Evolutionary conservation across 768 basidiomycete genomes (phyloP).

Genomic region (Scleroderma bovista): DNA sequence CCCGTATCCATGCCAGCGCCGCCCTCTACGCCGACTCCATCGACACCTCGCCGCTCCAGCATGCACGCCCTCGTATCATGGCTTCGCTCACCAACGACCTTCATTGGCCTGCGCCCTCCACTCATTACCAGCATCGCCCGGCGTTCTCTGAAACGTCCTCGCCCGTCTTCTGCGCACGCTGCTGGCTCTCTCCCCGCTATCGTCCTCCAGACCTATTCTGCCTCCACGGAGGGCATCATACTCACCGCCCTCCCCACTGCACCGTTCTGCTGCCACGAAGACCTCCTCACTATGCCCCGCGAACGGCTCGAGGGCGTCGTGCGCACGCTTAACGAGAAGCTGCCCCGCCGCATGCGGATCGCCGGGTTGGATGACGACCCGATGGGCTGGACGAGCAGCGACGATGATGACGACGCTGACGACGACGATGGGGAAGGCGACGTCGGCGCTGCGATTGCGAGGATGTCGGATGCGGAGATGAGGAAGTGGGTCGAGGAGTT

Average conservation of each 20-base stretch:
- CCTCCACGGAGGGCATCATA: constrained; percentile 46
- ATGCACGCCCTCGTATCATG: neutral
- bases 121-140: too few relatives aligned
- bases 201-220: constrained; percentile 55
- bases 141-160: constrained; percentile 11
- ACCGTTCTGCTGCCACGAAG: constrained; percentile 74
- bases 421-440: neutral
- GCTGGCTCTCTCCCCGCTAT: constrained; percentile 33
- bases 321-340: constrained; percentile 45
- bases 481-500: neutral
- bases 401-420: too few relatives aligned
- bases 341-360: constrained; percentile 50
- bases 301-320: constrained; percentile 50
- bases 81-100: neutral
- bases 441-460: neutral
- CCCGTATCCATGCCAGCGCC: neutral
- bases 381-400: too few relatives aligned
- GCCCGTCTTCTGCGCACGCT: constrained; percentile 7
- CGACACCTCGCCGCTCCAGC: neutral
- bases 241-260: constrained; percentile 53
- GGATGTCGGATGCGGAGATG: neutral
- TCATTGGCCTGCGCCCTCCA: constrained; percentile 14
- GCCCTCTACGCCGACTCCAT: neutral
- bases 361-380: constrained; percentile 9
- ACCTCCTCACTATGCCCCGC: constrained; percentile 60